Evolutionary conservation across 257 asterid species (phyloP).

Genomic region (Lycium ferocissimum): DNA sequence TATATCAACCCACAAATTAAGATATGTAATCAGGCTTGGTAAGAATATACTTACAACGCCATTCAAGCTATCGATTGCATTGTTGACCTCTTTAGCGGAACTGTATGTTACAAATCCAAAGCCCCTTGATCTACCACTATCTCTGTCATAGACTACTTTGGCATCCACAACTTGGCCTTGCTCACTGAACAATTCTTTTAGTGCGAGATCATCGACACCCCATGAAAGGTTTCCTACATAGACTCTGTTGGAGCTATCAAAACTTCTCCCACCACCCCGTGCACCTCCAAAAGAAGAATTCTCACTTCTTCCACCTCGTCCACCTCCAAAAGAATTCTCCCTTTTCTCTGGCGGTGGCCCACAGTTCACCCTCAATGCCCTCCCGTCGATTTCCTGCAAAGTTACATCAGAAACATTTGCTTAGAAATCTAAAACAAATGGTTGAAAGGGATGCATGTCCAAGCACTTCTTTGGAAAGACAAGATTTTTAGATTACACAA

Average conservation of each 20-base stretch:
- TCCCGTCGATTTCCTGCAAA: constrained; percentile 85
- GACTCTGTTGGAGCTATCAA: constrained; percentile 57
- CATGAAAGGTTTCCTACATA: constrained; percentile 89
- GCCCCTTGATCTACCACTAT: constrained; percentile 92
- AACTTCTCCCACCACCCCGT: constrained; percentile 64
- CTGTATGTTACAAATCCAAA: constrained; percentile 85
- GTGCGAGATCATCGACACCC: constrained; percentile 83
- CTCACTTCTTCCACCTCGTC: constrained; percentile 59
- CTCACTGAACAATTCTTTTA: constrained; percentile 71
- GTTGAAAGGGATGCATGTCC: not conserved
- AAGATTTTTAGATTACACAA: not conserved
- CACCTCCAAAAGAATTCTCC: constrained; percentile 53
- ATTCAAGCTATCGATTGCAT: constrained; percentile 63
- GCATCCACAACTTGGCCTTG: constrained; percentile 86
- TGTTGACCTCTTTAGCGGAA: constrained; percentile 68
- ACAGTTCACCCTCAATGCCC: constrained; percentile 75
- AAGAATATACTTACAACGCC: constrained; percentile 66
- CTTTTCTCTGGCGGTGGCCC: constrained; percentile 84
- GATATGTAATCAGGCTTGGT: not conserved
- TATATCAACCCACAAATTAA: not conserved
- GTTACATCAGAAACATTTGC: not conserved
- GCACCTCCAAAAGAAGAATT: constrained; percentile 46
- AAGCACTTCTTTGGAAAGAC: constrained; percentile 21
- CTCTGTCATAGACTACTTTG: constrained; percentile 79
- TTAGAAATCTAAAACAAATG: not conserved